phyloP scores from a whole-genome alignment of 1,139 yeast species.

The Taiozyma sp. region DNA sequence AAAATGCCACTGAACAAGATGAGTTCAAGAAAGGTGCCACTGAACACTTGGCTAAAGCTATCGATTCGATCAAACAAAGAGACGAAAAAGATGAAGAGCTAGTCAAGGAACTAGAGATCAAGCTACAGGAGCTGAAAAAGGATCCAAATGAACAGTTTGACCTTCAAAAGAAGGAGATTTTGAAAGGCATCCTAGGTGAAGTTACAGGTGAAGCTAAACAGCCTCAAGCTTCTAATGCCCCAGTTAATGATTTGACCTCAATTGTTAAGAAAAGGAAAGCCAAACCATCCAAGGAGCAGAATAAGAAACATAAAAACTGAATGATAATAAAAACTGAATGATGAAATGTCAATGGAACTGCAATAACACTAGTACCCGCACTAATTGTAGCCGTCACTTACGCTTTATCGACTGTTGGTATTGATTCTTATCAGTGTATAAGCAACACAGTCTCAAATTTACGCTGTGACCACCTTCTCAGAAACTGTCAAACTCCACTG shows the following conservation, averaged over 20 bases:
- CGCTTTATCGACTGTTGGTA: background rate
- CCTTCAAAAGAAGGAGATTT: constrained; percentile 50
- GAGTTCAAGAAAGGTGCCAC: constrained; percentile 47
- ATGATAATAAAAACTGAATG: constrained; percentile 8
- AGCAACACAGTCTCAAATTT: background rate
- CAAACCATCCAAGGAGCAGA: constrained; percentile 11
- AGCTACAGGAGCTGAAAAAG: constrained; percentile 44
- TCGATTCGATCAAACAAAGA: constrained; percentile 46
- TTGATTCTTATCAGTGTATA: background rate
- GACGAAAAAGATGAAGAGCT: constrained; percentile 23
- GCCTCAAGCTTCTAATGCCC: constrained; percentile 13
- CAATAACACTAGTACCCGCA: background rate
- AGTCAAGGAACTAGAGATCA: constrained; percentile 28
- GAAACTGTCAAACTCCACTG: no score
- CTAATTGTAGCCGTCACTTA: background rate
- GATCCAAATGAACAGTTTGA: constrained; percentile 47
- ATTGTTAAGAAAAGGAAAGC: constrained; percentile 49
- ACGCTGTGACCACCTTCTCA: background rate
- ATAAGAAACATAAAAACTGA: constrained; percentile 16
- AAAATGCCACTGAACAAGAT: constrained; percentile 24
- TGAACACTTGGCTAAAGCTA: constrained; percentile 52
- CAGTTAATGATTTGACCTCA: constrained; percentile 51
- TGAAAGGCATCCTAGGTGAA: constrained; percentile 60
- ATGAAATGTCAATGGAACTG: background rate
- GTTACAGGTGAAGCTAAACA: constrained; percentile 23